Conservation (phyloP, 2,329 filamentous ascomycete genomes). For the Microcera coccophila region DNA sequence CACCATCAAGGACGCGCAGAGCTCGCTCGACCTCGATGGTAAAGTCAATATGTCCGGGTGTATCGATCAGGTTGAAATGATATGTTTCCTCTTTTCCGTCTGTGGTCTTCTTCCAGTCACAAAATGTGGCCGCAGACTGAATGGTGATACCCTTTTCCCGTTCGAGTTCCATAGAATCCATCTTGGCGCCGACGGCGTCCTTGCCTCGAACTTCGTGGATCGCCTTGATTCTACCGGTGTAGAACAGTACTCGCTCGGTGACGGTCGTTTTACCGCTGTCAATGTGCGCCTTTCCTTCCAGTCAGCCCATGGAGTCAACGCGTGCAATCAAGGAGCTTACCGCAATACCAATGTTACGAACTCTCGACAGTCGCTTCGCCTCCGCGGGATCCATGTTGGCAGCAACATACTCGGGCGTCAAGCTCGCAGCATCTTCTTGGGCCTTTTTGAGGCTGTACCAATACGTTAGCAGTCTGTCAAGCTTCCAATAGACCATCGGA, state of each 20-base stretch:
- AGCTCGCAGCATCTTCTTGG: slow-evolving; percentile 48
- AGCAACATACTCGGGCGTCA: slow-evolving; percentile 61
- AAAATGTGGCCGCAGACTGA: slow-evolving; percentile 95
- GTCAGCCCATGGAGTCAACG: slow-evolving; percentile 13
- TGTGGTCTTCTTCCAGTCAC: slow-evolving; percentile 89
- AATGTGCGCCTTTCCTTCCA: slow-evolving; percentile 71
- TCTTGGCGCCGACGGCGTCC: slow-evolving; percentile 94
- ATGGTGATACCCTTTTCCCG: slow-evolving; percentile 99
- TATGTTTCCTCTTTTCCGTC: slow-evolving; percentile 84
- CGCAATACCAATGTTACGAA: slow-evolving; percentile 97
- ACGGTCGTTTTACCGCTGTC: slow-evolving; percentile 97
- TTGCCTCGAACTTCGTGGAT: slow-evolving; percentile 97
- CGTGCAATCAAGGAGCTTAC: slow-evolving; percentile 42
- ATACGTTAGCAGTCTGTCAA: slow-evolving; percentile 12
- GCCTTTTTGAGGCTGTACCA: slow-evolving; percentile 45
- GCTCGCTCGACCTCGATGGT: slow-evolving; percentile 98
- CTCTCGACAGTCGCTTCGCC: slow-evolving; percentile 69
- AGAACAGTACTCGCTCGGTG: slow-evolving; percentile 95
- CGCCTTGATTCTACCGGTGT: slow-evolving; percentile 92
- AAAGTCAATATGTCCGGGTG: slow-evolving; percentile 97
- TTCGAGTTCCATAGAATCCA: slow-evolving; percentile 99
- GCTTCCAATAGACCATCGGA: slow-evolving; percentile 3
- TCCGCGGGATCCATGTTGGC: slow-evolving; percentile 79
- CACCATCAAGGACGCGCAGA: slow-evolving; percentile 88
- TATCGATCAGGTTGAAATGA: slow-evolving; percentile 98